phyloP scores from a whole-genome alignment of 805 yeast species.

The Wickerhamiella azyma region DNA sequence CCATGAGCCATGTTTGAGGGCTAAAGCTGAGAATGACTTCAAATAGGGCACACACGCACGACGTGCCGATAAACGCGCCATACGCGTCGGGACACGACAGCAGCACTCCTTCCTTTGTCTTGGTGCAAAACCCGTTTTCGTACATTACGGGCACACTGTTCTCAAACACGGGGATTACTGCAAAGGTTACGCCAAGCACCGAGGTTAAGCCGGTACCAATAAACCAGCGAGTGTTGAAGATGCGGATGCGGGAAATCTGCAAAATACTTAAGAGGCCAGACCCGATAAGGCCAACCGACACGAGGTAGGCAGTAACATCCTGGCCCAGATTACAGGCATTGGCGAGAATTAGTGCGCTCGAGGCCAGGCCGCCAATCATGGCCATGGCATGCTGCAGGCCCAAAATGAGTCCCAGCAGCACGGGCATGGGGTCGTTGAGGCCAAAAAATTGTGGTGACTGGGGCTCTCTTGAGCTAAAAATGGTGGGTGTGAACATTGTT shows the following conservation, averaged over 20 bases:
- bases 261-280: constrained; percentile 54
- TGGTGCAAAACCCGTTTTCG: constrained; percentile 47
- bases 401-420: constrained; percentile 53
- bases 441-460: constrained; percentile 42
- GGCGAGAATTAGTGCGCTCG: constrained; percentile 68
- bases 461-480: constrained; percentile 37
- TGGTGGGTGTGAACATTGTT: constrained; percentile 64
- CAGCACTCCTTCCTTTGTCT: constrained; percentile 43
- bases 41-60: constrained; percentile 50
- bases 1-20: constrained; percentile 57
- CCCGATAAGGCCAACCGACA: constrained; percentile 54
- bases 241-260: constrained; percentile 68
- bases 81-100: constrained; percentile 80
- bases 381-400: constrained; percentile 79
- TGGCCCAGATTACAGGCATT: constrained; percentile 42
- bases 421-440: constrained; percentile 61
- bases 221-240: constrained; percentile 56
- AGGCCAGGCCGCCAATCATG: constrained; percentile 78
- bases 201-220: constrained; percentile 76
- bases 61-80: constrained; percentile 63
- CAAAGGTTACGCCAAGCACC: constrained; percentile 82
- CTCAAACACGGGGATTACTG: constrained; percentile 64
- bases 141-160: constrained; percentile 74
- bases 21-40: constrained; percentile 60
- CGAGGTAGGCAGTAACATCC: constrained; percentile 42